phyloP scores from a whole-genome alignment of 2,329 filamentous ascomycete species.

The Neofusicoccum umdonicola region DNA sequence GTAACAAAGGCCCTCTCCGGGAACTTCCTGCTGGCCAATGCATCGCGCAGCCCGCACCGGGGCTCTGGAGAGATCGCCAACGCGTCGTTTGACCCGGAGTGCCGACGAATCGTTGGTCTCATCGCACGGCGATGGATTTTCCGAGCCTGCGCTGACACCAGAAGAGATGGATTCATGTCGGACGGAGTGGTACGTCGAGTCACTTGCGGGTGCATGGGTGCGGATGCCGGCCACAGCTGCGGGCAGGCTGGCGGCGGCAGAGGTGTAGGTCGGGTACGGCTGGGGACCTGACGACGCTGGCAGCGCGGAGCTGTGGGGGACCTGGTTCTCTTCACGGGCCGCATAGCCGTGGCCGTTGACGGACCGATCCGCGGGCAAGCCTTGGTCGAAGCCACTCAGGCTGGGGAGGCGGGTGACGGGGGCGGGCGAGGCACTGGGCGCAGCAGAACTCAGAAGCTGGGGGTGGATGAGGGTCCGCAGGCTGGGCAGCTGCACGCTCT shows the following conservation, averaged over 20 bases:
- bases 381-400: constrained; percentile 25
- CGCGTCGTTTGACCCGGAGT: constrained; percentile 30
- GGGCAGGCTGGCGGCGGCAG: constrained; percentile 21
- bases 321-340: constrained; percentile 37
- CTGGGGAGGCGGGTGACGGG: constrained; percentile 17
- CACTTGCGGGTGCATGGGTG: constrained; percentile 24
- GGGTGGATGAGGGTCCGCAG: constrained; percentile 38
- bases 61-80: constrained; percentile 33
- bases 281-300: constrained; percentile 26
- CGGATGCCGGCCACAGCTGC: constrained; percentile 17
- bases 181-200: constrained; percentile 23
- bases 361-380: constrained; percentile 24
- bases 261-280: constrained; percentile 22
- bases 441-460: constrained; percentile 34
- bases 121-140: constrained; percentile 27
- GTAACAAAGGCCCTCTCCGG: constrained; percentile 78
- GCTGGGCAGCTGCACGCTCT: constrained; percentile 31
- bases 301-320: constrained; percentile 30
- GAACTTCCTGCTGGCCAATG: constrained; percentile 55
- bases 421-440: constrained; percentile 22
- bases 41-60: constrained; percentile 34
- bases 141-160: constrained; percentile 24
- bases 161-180: constrained; percentile 28
- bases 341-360: constrained; percentile 33
- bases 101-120: constrained; percentile 31